These are phyloP conservation scores for Venturia asperata DNA, from an alignment of 2,329 filamentous ascomycete species.

Conservation along the genomic window DNA sequence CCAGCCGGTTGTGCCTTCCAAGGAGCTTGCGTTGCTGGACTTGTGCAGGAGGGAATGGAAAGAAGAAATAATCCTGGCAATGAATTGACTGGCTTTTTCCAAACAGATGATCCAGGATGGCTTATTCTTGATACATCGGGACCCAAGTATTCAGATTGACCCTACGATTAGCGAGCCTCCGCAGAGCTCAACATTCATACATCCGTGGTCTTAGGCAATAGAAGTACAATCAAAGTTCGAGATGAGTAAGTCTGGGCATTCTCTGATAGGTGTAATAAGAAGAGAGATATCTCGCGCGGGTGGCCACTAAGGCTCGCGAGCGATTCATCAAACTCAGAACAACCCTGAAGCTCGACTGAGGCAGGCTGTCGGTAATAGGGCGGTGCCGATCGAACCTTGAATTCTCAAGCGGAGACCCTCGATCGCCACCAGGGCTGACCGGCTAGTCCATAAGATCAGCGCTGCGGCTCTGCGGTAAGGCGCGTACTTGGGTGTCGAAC, in stretches of 20 bases:
- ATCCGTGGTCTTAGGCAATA: neutral
- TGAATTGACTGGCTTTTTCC: neutral
- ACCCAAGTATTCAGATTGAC: neutral
- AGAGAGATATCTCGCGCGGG: neutral
- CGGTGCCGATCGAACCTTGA: neutral
- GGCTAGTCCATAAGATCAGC: neutral
- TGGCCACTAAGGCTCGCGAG: neutral
- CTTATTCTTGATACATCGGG: neutral
- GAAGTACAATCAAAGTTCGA: neutral
- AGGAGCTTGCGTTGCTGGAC: neutral
- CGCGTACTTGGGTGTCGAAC: neutral
- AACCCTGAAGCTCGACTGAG: neutral
- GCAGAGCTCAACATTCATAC: neutral
- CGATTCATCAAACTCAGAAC: neutral
- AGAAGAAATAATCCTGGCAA: neutral
- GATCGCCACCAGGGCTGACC: neutral
- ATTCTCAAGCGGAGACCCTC: neutral
- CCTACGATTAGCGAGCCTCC: neutral
- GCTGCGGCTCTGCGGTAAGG: slow-evolving; percentile 8
- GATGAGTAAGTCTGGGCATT: neutral
- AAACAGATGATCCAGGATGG: neutral
- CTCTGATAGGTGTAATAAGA: neutral
- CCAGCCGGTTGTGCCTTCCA: too few species aligned
- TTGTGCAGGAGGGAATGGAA: neutral
- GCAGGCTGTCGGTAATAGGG: neutral